Evolutionary conservation across 352 stramenopile genomes (phyloP), one percentile per base, ranked within the genome.

Genomic region (Globisporangium spinosum): DNA sequence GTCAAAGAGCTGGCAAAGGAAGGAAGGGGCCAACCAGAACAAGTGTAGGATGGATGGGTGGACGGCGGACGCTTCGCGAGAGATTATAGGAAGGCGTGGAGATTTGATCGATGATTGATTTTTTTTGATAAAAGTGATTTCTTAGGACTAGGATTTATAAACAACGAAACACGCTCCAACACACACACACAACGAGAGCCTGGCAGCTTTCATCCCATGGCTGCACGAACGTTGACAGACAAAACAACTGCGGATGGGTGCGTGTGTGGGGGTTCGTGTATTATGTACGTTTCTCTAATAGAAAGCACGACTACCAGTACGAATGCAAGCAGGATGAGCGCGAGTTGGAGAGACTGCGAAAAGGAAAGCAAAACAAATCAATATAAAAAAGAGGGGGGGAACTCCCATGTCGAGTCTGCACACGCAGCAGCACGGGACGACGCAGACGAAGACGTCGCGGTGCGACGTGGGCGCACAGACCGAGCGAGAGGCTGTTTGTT

Each of bases 221-320:
- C 29, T 32, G 29, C 29, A 32, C 4, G 29, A 32, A 32, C 4
- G 29, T 8, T 32, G 29, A 32, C 29, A 32, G 32, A 38, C 32
- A 38, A 38, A 38, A 38, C 32, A 20, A 17, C 0, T 7, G 3
- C 29, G 29, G 29, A 4, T 20, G 38, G 6, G 40, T 47, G 40
- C 0, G 15, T 22, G 13, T 20, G 15, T 23, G 17, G 7, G 43
- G 15, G 6, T 51, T 51, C 17, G 43, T 23, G 43, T 51, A 51
- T 51, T 51, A 51, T 51, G 43, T 51, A 23, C 43, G 43, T 51
- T 51, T 51, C 43, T 51, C 43, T 51, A 51, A 22, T 51, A 51
- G 43, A 51, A 51, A 51, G 43, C 43, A 51, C 43, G 43, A 12
- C 43, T 23, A 51, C 43, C 43, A 51, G 43, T 51, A 51, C 17